These are phyloP conservation scores for Gaeumannomyces sp. DNA, from an alignment of 2,329 filamentous ascomycete species.

Conservation along the genomic window DNA sequence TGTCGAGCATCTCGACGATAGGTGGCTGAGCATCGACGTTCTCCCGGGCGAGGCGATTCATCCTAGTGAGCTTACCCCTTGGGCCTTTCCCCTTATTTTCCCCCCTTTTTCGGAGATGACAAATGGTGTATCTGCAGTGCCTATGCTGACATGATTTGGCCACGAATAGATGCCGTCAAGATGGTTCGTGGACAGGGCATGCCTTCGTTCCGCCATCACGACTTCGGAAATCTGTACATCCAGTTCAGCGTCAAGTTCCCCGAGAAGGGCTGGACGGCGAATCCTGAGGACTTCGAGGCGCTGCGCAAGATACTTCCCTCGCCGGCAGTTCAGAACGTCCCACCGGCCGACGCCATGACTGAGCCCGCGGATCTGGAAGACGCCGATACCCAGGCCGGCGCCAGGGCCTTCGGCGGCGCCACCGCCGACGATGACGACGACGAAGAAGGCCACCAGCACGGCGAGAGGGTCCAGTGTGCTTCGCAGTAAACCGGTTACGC, in stretches of 20 bases:
- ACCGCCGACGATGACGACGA: conserved; percentile 77
- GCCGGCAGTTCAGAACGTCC: conserved; percentile 53
- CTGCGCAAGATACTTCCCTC: conserved; percentile 82
- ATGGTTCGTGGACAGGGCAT: conserved; percentile 95
- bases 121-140: not conserved
- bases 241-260: conserved; percentile 98
- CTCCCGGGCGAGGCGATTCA: conserved; percentile 90
- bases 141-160: conserved; percentile 16
- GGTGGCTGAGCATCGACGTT: conserved; percentile 93
- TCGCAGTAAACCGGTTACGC: conserved; percentile 60
- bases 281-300: conserved; percentile 65
- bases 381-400: conserved; percentile 64
- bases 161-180: conserved; percentile 69
- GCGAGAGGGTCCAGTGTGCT: conserved; percentile 78
- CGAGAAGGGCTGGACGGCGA: conserved; percentile 62
- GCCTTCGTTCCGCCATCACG: conserved; percentile 92
- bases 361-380: conserved; percentile 86
- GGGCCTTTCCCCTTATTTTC: not conserved
- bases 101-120: conserved; percentile 1
- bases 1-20: conserved; percentile 94
- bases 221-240: conserved; percentile 92
- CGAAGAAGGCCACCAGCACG: conserved; percentile 66
- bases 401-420: conserved; percentile 58
- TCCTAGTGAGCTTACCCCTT: conserved; percentile 58
- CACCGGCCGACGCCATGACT: conserved; percentile 81